Conservation (phyloP, 495 filamentous ascomycete genomes). For the Elaphomyces granulatus region DNA sequence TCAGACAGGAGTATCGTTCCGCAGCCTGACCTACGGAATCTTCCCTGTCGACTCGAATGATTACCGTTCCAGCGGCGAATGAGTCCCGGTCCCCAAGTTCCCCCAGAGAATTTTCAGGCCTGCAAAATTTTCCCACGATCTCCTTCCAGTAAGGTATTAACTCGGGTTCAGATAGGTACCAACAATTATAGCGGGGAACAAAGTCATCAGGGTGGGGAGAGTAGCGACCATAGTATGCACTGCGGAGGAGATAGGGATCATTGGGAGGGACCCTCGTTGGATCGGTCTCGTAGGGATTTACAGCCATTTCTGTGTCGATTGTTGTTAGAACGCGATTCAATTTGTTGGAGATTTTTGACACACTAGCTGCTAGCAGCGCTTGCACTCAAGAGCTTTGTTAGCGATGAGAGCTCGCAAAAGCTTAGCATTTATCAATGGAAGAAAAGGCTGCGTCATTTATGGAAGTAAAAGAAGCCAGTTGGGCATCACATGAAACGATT, state of each 20-base stretch:
- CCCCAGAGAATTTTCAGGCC: conserved; percentile 25
- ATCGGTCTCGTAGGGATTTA: conserved; percentile 26
- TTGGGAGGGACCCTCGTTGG: conserved; percentile 20
- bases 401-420: no score
- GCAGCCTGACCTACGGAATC: conserved; percentile 11
- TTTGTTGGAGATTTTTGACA: no score
- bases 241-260: conserved; percentile 25
- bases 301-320: conserved; percentile 1
- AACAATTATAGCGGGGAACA: conserved; percentile 21
- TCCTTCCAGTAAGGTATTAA: conserved; percentile 23
- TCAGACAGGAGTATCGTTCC: conserved; percentile 35
- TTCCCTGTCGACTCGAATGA: conserved; percentile 27
- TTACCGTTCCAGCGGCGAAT: conserved; percentile 27
- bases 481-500: no score
- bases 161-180: conserved; percentile 21
- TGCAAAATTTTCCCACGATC: conserved; percentile 19
- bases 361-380: no score
- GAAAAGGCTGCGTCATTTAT: no score
- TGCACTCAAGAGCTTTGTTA: no score
- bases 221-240: conserved; percentile 31
- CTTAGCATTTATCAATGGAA: no score
- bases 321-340: no score
- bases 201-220: conserved; percentile 25
- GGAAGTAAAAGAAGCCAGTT: no score
- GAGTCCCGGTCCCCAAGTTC: conserved; percentile 17